These are phyloP conservation scores for Diaporthe ampelina DNA, from an alignment of 2,329 filamentous ascomycete species.

Conservation along the genomic window DNA sequence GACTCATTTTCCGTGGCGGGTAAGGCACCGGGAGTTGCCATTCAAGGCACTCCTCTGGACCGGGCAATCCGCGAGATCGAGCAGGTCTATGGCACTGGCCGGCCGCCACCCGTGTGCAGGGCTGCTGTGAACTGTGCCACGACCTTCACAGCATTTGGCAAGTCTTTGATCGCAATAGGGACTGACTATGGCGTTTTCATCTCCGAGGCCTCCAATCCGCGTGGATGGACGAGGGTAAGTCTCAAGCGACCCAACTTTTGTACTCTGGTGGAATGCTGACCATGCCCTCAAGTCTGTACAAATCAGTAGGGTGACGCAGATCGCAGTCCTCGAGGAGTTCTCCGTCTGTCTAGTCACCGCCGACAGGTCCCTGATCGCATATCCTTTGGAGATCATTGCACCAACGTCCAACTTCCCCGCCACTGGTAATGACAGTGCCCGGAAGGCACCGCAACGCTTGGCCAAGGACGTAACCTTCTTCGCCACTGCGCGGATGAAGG, in stretches of 20 bases:
- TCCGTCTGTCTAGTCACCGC: conserved; percentile 92
- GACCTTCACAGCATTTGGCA: conserved; percentile 86
- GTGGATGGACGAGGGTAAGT: conserved; percentile 90
- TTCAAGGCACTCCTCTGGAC: conserved; percentile 92
- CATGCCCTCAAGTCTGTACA: conserved; percentile 75
- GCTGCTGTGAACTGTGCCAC: conserved; percentile 94
- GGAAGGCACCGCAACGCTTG: conserved; percentile 91
- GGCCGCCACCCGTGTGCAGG: conserved; percentile 83
- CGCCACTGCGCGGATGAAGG: conserved; percentile 96
- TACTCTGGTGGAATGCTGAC: conserved; percentile 42
- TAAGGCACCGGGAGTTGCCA: conserved; percentile 77
- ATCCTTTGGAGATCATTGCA: conserved; percentile 88
- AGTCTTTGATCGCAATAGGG: conserved; percentile 90
- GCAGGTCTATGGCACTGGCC: conserved; percentile 77
- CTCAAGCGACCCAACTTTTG: conserved; percentile 3
- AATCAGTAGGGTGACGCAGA: conserved; percentile 85
- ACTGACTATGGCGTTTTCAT: conserved; percentile 96
- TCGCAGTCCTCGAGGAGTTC: conserved; percentile 95
- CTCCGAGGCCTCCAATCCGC: conserved; percentile 87
- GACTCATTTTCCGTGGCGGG: conserved; percentile 73
- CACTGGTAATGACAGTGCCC: conserved; percentile 77
- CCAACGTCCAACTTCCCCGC: conserved; percentile 73
- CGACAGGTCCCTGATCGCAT: conserved; percentile 91
- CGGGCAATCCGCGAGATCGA: conserved; percentile 92
- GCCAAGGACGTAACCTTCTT: conserved; percentile 97